Percentiles rank a stretch among this genome's conserved stretches.
Conservation (phyloP, 768 basidiomycete species). For the Rubroboletus satanas region DNA sequence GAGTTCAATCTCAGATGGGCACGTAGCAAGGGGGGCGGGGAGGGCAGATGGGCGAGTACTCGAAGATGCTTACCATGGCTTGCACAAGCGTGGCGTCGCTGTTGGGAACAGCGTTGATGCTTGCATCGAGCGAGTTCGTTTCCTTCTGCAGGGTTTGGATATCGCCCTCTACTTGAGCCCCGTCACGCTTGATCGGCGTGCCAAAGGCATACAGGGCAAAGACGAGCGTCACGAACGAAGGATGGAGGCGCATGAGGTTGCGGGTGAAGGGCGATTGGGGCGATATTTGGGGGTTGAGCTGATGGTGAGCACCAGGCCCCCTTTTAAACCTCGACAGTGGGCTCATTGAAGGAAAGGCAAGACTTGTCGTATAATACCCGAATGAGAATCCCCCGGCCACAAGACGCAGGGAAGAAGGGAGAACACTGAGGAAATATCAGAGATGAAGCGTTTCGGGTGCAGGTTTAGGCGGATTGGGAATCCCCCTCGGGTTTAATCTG, state of each 20-base stretch:
- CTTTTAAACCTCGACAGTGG: conserved; percentile 4
- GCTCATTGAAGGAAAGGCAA: neutral
- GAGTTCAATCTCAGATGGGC: neutral
- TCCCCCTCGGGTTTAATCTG: neutral
- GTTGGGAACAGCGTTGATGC: neutral
- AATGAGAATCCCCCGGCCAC: neutral
- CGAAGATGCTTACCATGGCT: neutral
- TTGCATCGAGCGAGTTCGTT: neutral
- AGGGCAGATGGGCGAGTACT: neutral
- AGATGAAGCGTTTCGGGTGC: neutral
- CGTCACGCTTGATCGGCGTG: conserved; percentile 9
- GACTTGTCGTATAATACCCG: neutral
- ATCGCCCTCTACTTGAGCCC: neutral
- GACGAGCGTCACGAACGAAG: conserved; percentile 8
- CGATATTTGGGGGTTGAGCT: neutral
- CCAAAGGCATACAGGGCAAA: conserved; percentile 11
- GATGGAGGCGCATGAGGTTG: conserved; percentile 9
- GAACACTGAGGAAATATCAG: neutral
- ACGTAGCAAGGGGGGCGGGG: neutral
- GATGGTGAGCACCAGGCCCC: no score
- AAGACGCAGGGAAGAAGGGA: neutral
- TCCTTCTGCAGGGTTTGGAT: rapidly evolving
- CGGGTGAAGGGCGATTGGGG: neutral
- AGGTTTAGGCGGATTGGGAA: neutral
- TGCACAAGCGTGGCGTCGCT: rapidly evolving